phyloP scores from a whole-genome alignment of 129 eudicot genomes.

The Ambrosia artemisiifolia region DNA sequence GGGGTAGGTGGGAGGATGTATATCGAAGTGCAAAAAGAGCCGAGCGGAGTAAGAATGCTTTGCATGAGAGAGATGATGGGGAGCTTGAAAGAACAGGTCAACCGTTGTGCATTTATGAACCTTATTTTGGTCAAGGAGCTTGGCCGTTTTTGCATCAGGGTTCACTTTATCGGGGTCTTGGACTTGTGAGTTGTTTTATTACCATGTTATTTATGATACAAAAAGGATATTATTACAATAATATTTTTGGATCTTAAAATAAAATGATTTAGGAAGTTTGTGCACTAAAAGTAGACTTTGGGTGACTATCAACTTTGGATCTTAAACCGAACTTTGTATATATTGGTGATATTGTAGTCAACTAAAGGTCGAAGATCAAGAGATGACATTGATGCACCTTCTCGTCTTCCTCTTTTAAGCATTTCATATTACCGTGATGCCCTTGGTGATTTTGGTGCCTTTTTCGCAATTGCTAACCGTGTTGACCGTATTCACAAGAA shows the following conservation, averaged over 20 bases:
- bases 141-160: constrained; percentile 87
- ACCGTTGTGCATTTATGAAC: constrained; percentile 83
- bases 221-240: not conserved
- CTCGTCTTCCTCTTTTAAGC: constrained; percentile 83
- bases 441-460: constrained; percentile 87
- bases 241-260: not conserved
- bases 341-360: constrained; percentile 45
- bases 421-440: constrained; percentile 72
- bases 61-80: constrained; percentile 95
- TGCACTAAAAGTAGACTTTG: not conserved
- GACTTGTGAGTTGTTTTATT: constrained; percentile 55
- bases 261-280: not conserved
- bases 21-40: constrained; percentile 77
- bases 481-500: constrained; percentile 84
- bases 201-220: not conserved
- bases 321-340: no score
- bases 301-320: not conserved
- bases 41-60: constrained; percentile 62
- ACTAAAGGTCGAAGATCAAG: constrained; percentile 75
- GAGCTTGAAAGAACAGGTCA: constrained; percentile 97
- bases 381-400: constrained; percentile 91
- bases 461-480: constrained; percentile 80
- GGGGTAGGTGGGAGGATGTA: constrained; percentile 90
- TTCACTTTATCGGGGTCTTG: constrained; percentile 87
- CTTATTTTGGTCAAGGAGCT: constrained; percentile 90